These are phyloP conservation scores for Xerocomus spinulosus DNA, from an alignment of 768 basidiomycete species.

Conservation along the genomic window DNA sequence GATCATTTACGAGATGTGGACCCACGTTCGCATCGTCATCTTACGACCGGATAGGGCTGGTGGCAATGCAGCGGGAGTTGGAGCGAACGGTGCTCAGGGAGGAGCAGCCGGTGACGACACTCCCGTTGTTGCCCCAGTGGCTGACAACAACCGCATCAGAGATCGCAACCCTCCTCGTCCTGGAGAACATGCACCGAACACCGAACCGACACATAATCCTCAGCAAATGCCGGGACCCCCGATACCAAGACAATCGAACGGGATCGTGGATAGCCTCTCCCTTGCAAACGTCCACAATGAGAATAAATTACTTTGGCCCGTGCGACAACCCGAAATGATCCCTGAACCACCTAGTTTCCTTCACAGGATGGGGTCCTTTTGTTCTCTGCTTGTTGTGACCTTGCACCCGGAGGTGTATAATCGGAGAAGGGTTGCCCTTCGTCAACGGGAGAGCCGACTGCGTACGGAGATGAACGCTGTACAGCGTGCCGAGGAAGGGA, in stretches of 20 bases:
- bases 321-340: conserved; percentile 12
- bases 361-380: conserved; percentile 51
- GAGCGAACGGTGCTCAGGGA: conserved; percentile 19
- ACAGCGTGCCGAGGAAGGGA: conserved; percentile 22
- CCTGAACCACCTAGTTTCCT: conserved; percentile 42
- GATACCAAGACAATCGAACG: conserved; percentile 28
- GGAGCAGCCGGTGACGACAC: conserved; percentile 18
- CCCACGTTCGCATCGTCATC: conserved; percentile 50
- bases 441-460: conserved; percentile 59
- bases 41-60: conserved; percentile 35
- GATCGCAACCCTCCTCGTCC: conserved; percentile 15
- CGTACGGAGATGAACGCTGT: conserved; percentile 57
- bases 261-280: conserved; percentile 48
- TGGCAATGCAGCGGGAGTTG: conserved; percentile 19
- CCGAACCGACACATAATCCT: conserved; percentile 11
- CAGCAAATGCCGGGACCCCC: conserved; percentile 28
- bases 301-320: conserved; percentile 44
- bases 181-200: conserved; percentile 13
- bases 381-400: conserved; percentile 53
- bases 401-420: conserved; percentile 75
- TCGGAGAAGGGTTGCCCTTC: conserved; percentile 53
- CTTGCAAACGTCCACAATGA: conserved; percentile 55
- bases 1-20: conserved; percentile 76
- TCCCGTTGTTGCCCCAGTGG: conserved; percentile 20
- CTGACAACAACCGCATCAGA: conserved; percentile 14